Base-by-base conservation (phyloP, 345 rosid species). In the Eucalyptus lansdowneana region DNA sequence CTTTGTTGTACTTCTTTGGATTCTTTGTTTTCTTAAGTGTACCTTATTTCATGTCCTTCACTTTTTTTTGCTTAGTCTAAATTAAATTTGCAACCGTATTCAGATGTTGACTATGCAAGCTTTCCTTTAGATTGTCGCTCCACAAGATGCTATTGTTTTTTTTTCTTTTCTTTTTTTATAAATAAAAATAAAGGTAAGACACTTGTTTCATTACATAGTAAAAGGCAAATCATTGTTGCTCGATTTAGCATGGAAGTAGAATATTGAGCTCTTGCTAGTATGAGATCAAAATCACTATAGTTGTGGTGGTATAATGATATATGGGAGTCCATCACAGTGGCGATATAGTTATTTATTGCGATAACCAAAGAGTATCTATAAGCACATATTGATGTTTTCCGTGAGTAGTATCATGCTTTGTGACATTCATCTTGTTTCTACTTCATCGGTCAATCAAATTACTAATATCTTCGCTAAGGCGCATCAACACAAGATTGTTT, bases 341-440 rank as follows among this genome's bases (percentile, higher is more conserved):
- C 3, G 80, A 5, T 1, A 67, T 4, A 67, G 22, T 31, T 12
- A 15, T 67, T n/a, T 67, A 67, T 67, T 4, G 76, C 6, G 0
- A 15, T 8, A n/a, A 65, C 3, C 0, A 0, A 8, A 67, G 3
- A 15, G 40, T 31, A 67, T 67, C 31, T 19, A 67, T 14, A 1
- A 31, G 1, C 40, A 67, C 11, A 1, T 65, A 3, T 4, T 65
- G 10, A n/a, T n/a, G 2, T 67, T 67, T 65, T 67, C 21, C 11
- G 2, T 67, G 11, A 67, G 40, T 0, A 6, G 72, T 29, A 29
- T 27, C 11, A 67, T 15, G 21, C 1, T 67, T 67, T 9, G 11
- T 67, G 12, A 37, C 21, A 31, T 67, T 67, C 72, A 14, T 62
- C 37, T 62, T 1, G 10, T 62, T 2, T 62, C 72, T 62, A 6